Base-by-base conservation (phyloP, 805 yeast species). In the Cyberlindnera veronae region DNA sequence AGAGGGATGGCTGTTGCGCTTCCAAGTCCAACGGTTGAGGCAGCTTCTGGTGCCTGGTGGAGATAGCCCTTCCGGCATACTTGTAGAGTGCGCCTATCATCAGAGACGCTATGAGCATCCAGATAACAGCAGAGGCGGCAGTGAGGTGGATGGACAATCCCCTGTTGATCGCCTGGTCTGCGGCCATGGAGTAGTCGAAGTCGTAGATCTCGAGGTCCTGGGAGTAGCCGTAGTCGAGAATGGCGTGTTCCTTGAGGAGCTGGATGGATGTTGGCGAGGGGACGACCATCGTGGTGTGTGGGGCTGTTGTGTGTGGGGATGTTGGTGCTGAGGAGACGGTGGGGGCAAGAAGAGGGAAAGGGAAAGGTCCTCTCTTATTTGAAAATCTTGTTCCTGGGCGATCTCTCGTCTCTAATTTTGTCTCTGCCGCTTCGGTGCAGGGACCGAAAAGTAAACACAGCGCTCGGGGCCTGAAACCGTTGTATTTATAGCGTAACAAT, bases 181-280 rank as follows among this genome's bases (percentile, higher is more conserved):
- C 11, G 9, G 44, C 51, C 29, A 49, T 28, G 3, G n/a, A 3
- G 36, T 51, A 51, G 36, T 51, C 55, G 29, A 47, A 51, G 31
- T 49, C 38, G 24, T 43, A 29, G 20, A 43, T 31, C n/a, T 49
- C 45, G 26, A 44, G 40, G 8, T 41, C 43, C n/a, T 23, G 28
- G n/a, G 43, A 33, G 29, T 34, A 34, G 6, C 55, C 55, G 20
- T 39, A 49, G 23, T 57, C 60, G 16, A 49, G 44, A 42, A 48
- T 54, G n/a, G 61, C 61, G 34, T 57, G 62, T 34, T 57, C 62
- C 32, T 44, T 45, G 7, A 57, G 28, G 3, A 55, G 36, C 15
- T 49, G 55, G 10, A 48, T 33, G 19, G 50, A 49, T 3, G 39
- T 44, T 4, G 60, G 54, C 9, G 54, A 34, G 8, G 61, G 61